Base-by-base conservation (phyloP, 352 stramenopile genomes). In the Achlya hypogyna region DNA sequence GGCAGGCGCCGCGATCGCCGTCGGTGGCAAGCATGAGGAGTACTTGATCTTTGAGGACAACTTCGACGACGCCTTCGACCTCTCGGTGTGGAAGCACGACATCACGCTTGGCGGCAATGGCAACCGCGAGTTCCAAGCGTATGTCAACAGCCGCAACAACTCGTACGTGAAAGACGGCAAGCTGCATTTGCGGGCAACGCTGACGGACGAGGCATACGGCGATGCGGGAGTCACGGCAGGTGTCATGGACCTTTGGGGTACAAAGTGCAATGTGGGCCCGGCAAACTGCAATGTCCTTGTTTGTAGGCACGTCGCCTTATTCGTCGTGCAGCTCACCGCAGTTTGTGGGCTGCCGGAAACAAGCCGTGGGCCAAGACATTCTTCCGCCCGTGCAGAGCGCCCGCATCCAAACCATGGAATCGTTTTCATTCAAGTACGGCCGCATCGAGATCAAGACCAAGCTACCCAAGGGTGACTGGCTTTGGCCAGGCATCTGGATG, bases 401-500 rank as follows among this genome's bases (percentile, higher is more conserved):
- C 35, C 54, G 54, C n/a, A 52, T 64, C 29, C 54, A 64, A 29
- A 64, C 54, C 12, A 64, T 64, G 54, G 54, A 64, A 23, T 51
- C 32, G 31, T 64, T 64, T 51, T 64, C 54, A 25, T 64, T 64
- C 54, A 64, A 64, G 28, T 64, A 64, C 18, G 54, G 54, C 22
- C 54, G 54, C 25, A 22, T 81, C 20, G 75, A 81, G 63, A 63
- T 76, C 6, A 34, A 42, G 25, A 69, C 71, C 25, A 79, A 78
- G 68, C 49, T 79, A 31, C 75, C 75, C 18, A 45, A 51, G 16
- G 75, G 75, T 28, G 59, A 77, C 40, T 72, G 74, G 72, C 53
- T 77, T 23, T 81, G 72, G 74, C 72, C 74, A 27, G 74, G 64
- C 22, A 73, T 81, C 53, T 81, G 74, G 74, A 69, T 81, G 66